Conservation (phyloP, 352 stramenopile genomes). For the Thalassiosira hispida region DNA sequence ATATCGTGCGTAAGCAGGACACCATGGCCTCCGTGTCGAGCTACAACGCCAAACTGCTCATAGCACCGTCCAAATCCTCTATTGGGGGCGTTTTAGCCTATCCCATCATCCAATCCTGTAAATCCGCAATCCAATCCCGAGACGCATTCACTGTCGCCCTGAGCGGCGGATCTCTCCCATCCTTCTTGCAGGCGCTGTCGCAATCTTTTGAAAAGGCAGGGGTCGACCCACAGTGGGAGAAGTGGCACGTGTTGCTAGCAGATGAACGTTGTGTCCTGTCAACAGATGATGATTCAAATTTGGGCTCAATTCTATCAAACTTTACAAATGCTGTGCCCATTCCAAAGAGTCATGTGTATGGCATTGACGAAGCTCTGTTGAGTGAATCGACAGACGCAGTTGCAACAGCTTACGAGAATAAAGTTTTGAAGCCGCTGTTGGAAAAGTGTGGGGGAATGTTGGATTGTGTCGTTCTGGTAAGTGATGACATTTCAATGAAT, state of each 20-base stretch:
- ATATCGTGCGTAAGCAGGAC: background rate
- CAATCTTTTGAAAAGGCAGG: slow-evolving; percentile 46
- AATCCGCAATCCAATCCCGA: slow-evolving; percentile 22
- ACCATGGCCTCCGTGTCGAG: background rate
- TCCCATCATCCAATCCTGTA: slow-evolving; percentile 34
- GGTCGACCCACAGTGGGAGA: slow-evolving; percentile 88
- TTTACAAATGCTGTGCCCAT: slow-evolving; percentile 90
- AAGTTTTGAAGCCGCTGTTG: slow-evolving; percentile 51
- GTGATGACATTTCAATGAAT: background rate
- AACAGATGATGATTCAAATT: slow-evolving; percentile 94
- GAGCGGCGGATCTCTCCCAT: slow-evolving; percentile 72
- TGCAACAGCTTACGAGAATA: slow-evolving; percentile 68
- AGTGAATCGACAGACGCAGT: slow-evolving; percentile 55
- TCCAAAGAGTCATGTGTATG: slow-evolving; percentile 89
- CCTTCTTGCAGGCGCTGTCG: slow-evolving; percentile 55
- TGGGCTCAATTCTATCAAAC: slow-evolving; percentile 89
- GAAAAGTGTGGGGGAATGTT: slow-evolving; percentile 86
- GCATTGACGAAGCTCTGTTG: slow-evolving; percentile 89
- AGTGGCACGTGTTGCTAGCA: slow-evolving; percentile 97
- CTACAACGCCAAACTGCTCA: slow-evolving; percentile 26
- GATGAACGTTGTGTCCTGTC: slow-evolving; percentile 96
- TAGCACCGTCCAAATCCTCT: slow-evolving; percentile 18
- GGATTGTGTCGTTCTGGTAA: slow-evolving; percentile 91
- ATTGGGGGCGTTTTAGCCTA: slow-evolving; percentile 23
- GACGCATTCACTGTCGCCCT: slow-evolving; percentile 74